A percentile compares a stretch with the other conserved stretches of the same genome.
These are phyloP conservation scores for Trifolium pratense DNA, from an alignment of 306 rosid species.

Conservation along the genomic window DNA sequence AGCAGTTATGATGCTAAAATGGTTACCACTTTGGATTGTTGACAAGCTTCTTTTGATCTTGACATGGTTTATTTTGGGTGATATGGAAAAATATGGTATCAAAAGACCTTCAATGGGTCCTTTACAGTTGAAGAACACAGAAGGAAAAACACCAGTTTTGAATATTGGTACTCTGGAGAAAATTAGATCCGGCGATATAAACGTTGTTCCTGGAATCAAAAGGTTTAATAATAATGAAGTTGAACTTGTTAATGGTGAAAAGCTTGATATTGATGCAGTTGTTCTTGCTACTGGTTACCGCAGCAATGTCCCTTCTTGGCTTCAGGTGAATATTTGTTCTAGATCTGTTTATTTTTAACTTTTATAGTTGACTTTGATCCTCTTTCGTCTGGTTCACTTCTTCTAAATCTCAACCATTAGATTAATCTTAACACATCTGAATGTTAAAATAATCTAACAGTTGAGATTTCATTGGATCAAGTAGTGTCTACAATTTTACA, in stretches of 20 bases:
- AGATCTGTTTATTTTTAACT: conserved; percentile 9
- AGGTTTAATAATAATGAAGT: conserved; percentile 47
- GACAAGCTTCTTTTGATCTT: conserved; percentile 70
- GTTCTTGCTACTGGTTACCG: conserved; percentile 90
- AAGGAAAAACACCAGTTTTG: conserved; percentile 88
- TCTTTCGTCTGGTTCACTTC: background rate
- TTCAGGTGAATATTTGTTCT: conserved; percentile 67
- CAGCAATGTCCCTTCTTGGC: conserved; percentile 96
- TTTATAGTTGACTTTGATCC: background rate
- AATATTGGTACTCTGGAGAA: conserved; percentile 76
- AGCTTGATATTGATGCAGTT: conserved; percentile 65
- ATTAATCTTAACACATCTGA: background rate
- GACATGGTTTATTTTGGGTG: conserved; percentile 74
- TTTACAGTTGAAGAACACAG: conserved; percentile 69
- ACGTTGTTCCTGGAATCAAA: conserved; percentile 72
- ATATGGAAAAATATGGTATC: conserved; percentile 67
- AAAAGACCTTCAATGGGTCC: conserved; percentile 81
- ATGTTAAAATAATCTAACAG: background rate
- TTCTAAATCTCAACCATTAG: background rate
- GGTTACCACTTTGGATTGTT: conserved; percentile 85
- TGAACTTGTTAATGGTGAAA: conserved; percentile 68
- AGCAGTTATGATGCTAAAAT: conserved; percentile 65
- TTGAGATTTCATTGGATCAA: background rate
- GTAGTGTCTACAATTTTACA: too few species aligned
- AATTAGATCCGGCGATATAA: conserved; percentile 81